Base-by-base conservation (phyloP, 306 rosid genomes). In the Dryas drummondii region DNA sequence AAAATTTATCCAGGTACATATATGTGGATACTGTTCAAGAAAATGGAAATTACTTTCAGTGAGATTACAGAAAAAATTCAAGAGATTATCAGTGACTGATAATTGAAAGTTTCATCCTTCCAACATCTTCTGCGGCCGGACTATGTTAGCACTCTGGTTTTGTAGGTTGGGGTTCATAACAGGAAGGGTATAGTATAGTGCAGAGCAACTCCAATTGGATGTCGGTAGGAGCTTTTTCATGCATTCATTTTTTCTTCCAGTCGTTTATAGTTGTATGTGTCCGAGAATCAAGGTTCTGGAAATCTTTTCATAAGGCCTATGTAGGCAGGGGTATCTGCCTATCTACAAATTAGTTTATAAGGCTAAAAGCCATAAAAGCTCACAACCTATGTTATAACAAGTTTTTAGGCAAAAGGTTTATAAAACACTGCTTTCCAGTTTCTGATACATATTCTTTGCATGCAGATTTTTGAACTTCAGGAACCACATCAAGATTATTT, bases 171-270 rank as follows among this genome's bases (percentile, higher is more conserved):
- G 40, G 72, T 63, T 56, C 66, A 27, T n/a, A 57, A 50, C 75
- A 22, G 51, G 51, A 60, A 53, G 80, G 42, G 52, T 64, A 40
- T 40, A 12, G 37, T 32, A 32, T 5, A 16, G 68, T 27, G 48
- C 52, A 48, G 57, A 61, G 19, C 77, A 53, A 47, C 77, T 47
- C 46, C 80, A 49, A 54, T 48, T 62, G 58, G 76, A 61, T 78
- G 79, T 55, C 73, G 79, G 82, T 78, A 82, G n/a, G 82, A 53
- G 63, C 55, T 60, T 76, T 48, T 61, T 27, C 4, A 37, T 57
- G 49, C 40, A 42, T 19, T 41, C n/a, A 54, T 58, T 51, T 32
- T 27, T 14, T 19, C 26, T 48, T 11, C 9, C 7, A 9, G 46
- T 27, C 47, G 9, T 22, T 17, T 42, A 11, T 8, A 6, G 44